Percentiles rank a stretch among this genome's conserved stretches.
phyloP scores from a whole-genome alignment of 257 asterid genomes.

The Ophiorrhiza pumila region DNA sequence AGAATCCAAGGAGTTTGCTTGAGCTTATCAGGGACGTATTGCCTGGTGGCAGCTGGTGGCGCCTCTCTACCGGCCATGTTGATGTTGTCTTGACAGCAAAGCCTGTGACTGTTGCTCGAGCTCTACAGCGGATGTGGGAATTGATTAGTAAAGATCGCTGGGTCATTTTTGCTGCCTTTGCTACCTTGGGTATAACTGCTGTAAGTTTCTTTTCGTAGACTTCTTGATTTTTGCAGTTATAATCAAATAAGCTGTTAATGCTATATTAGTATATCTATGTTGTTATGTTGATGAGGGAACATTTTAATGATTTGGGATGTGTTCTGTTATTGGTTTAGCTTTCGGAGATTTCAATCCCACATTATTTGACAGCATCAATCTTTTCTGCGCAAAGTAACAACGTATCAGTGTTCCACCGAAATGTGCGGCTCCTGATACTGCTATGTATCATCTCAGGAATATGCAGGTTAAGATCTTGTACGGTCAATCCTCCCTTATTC shows the following conservation, averaged over 20 bases:
- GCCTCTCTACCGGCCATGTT: constrained; percentile 51
- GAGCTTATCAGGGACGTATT: constrained; percentile 37
- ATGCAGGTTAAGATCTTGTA: constrained; percentile 85
- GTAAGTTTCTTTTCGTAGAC: constrained; percentile 40
- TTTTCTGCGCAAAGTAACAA: constrained; percentile 86
- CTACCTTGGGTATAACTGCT: constrained; percentile 70
- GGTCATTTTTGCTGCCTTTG: constrained; percentile 70
- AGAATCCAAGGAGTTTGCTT: constrained; percentile 54
- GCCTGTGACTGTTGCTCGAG: constrained; percentile 84
- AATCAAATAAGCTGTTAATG: not conserved
- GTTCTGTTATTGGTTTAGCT: constrained; percentile 46
- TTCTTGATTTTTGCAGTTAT: not conserved
- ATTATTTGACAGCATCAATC: constrained; percentile 79
- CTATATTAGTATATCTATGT: not conserved
- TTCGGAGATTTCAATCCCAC: constrained; percentile 87
- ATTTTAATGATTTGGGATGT: constrained; percentile 18
- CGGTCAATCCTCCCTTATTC: constrained; percentile 56
- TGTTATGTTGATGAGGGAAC: not conserved
- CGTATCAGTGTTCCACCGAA: constrained; percentile 57
- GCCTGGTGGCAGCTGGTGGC: constrained; percentile 97
- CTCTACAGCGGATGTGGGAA: constrained; percentile 83
- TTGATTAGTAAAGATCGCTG: constrained; percentile 78
- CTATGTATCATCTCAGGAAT: constrained; percentile 72
- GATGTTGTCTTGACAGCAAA: constrained; percentile 52
- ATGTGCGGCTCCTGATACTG: constrained; percentile 60